Conservation (phyloP, 495 filamentous ascomycete species). For the Amniculicola lignicola region DNA sequence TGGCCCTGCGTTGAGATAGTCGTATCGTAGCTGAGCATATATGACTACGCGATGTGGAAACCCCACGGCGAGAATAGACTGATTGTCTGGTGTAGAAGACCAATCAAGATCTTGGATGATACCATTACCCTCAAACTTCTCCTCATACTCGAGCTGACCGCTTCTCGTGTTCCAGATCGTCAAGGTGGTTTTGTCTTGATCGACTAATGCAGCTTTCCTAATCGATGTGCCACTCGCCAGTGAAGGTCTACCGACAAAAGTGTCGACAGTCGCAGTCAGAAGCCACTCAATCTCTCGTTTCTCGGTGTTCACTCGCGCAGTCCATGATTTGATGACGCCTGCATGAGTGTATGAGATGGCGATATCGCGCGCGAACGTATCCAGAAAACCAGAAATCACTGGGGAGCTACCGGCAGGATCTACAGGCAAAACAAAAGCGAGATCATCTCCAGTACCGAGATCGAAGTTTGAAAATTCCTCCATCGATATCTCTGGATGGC, state of each 20-base stretch:
- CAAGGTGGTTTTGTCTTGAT: slow-evolving; percentile 66
- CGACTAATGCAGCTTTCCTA: slow-evolving; percentile 81
- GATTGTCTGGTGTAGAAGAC: slow-evolving; percentile 88
- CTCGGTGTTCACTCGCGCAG: slow-evolving; percentile 65
- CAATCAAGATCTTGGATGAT: slow-evolving; percentile 86
- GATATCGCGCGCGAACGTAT: slow-evolving; percentile 83
- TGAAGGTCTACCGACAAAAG: slow-evolving; percentile 67
- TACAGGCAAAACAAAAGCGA: slow-evolving; percentile 81
- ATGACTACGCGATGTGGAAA: slow-evolving; percentile 82
- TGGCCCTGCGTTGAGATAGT: slow-evolving; percentile 85
- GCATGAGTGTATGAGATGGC: slow-evolving; percentile 79
- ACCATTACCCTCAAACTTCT: slow-evolving; percentile 68
- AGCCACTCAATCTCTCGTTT: slow-evolving; percentile 71
- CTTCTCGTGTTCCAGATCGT: slow-evolving; percentile 91
- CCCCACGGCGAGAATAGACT: slow-evolving; percentile 87
- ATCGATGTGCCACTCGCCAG: slow-evolving; percentile 83
- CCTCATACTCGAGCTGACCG: slow-evolving; percentile 74
- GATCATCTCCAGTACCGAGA: slow-evolving; percentile 66
- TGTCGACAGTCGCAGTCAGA: slow-evolving; percentile 77
- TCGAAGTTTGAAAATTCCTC: slow-evolving; percentile 69
- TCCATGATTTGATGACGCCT: slow-evolving; percentile 80
- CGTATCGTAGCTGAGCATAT: slow-evolving; percentile 88
- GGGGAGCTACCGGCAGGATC: slow-evolving; percentile 79
- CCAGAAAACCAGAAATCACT: slow-evolving; percentile 74
- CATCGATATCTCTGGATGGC: slow-evolving; percentile 45